These are phyloP conservation scores for Sesbania bispinosa DNA, from an alignment of 306 rosid genomes.

Conservation along the genomic window DNA sequence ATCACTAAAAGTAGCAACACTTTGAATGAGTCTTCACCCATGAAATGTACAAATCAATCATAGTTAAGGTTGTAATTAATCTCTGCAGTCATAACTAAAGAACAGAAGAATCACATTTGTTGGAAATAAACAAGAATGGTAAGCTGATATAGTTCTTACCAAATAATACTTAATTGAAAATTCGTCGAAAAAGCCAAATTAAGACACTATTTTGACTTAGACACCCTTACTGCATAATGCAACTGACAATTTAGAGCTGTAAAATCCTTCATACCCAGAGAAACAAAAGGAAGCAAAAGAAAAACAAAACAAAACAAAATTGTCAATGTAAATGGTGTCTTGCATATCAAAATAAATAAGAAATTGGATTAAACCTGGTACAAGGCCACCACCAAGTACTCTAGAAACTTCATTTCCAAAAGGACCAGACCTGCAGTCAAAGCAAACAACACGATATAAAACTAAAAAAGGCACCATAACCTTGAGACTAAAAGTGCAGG, in stretches of 20 bases:
- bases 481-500: background rate
- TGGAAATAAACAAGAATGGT: background rate
- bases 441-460: slow-evolving; percentile 23
- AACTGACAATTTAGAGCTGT: background rate
- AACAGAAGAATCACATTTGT: background rate
- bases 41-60: background rate
- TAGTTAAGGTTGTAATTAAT: background rate
- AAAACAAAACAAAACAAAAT: background rate
- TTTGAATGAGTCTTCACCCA: background rate
- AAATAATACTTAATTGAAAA: background rate
- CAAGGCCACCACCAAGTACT: slow-evolving; percentile 96
- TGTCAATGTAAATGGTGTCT: slow-evolving; percentile 1
- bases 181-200: background rate
- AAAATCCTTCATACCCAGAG: background rate
- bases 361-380: slow-evolving; percentile 64
- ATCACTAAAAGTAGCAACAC: background rate
- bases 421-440: slow-evolving; percentile 55
- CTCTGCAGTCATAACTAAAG: background rate
- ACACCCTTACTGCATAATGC: background rate
- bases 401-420: slow-evolving; percentile 78
- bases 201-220: background rate
- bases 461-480: background rate
- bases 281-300: background rate
- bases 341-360: background rate
- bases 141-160: background rate